phyloP scores from a whole-genome alignment of 345 rosid species.

The Salix udensis region DNA sequence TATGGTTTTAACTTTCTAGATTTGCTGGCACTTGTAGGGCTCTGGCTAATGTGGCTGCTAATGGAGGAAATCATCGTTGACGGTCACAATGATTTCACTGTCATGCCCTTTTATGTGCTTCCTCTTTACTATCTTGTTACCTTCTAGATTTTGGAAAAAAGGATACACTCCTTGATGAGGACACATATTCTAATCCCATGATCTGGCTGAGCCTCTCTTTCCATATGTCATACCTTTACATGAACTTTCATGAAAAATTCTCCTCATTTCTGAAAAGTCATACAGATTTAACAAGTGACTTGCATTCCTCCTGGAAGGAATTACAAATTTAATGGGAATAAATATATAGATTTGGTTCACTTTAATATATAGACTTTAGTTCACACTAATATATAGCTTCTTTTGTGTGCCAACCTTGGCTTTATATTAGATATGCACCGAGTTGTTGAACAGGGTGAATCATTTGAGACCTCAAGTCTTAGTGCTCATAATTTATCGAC shows the following conservation, averaged over 20 bases:
- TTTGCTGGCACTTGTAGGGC: constrained; percentile 44
- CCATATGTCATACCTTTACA: background rate
- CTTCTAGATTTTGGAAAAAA: constrained; percentile 23
- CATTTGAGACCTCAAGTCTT: background rate
- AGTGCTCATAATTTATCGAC: background rate
- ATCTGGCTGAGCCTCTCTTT: constrained; percentile 4
- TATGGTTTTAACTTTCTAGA: constrained; percentile 14
- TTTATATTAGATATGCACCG: background rate
- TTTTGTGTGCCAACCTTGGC: background rate
- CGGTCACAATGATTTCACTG: constrained; percentile 6
- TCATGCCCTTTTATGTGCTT: constrained; percentile 10
- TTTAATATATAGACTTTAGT: background rate
- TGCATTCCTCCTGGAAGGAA: constrained; percentile 29
- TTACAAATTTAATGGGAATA: constrained; percentile 36
- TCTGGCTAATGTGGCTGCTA: constrained; percentile 34
- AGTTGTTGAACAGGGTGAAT: background rate
- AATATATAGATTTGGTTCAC: constrained; percentile 21
- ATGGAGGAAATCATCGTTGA: constrained; percentile 49
- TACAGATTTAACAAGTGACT: constrained; percentile 26
- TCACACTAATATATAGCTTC: background rate
- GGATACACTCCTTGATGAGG: constrained; percentile 24
- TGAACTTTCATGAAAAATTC: constrained; percentile 11
- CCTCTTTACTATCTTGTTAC: constrained; percentile 13
- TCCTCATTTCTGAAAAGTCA: constrained; percentile 24
- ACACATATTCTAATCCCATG: constrained; percentile 13